phyloP scores from a whole-genome alignment of 2,329 filamentous ascomycete genomes.

The Pyrenophora teres region DNA sequence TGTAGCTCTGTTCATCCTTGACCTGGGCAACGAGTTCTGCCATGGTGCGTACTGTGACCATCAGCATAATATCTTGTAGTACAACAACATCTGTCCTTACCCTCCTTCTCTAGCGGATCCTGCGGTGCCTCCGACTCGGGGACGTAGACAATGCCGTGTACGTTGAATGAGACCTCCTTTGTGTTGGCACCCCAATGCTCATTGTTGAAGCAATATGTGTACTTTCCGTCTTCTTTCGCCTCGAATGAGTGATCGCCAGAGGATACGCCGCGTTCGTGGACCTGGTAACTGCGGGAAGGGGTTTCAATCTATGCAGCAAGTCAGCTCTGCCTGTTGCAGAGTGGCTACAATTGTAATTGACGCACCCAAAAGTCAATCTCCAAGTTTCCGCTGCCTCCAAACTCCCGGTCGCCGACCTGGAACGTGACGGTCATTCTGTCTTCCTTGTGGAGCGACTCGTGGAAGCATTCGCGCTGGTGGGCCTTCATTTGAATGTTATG shows the following conservation, averaged over 20 bases:
- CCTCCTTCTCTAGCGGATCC: constrained; percentile 89
- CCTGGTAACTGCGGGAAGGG: constrained; percentile 74
- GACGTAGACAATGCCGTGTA: constrained; percentile 97
- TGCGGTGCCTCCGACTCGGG: constrained; percentile 81
- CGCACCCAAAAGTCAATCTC: constrained; percentile 97
- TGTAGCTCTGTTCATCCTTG: constrained; percentile 98
- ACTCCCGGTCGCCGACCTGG: constrained; percentile 96
- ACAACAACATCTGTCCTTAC: constrained; percentile 54
- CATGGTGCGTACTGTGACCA: constrained; percentile 71
- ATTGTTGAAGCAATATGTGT: constrained; percentile 98
- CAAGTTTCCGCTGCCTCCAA: constrained; percentile 89
- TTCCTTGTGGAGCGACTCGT: constrained; percentile 88
- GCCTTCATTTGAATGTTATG: constrained; percentile 96
- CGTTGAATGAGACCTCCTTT: constrained; percentile 99
- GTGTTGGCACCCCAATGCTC: constrained; percentile 95
- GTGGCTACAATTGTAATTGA: constrained; percentile 1
- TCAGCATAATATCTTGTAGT: constrained; percentile 15
- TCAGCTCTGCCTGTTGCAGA: constrained; percentile 11
- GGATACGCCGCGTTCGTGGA: constrained; percentile 79
- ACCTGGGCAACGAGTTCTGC: constrained; percentile 87
- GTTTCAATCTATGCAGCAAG: constrained; percentile 68
- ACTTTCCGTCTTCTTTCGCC: constrained; percentile 83
- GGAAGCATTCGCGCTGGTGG: constrained; percentile 96
- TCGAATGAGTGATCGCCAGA: constrained; percentile 94
- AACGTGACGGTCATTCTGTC: constrained; percentile 99